Conservation (phyloP, 768 basidiomycete species). For the Rossbeevera mucosa region DNA sequence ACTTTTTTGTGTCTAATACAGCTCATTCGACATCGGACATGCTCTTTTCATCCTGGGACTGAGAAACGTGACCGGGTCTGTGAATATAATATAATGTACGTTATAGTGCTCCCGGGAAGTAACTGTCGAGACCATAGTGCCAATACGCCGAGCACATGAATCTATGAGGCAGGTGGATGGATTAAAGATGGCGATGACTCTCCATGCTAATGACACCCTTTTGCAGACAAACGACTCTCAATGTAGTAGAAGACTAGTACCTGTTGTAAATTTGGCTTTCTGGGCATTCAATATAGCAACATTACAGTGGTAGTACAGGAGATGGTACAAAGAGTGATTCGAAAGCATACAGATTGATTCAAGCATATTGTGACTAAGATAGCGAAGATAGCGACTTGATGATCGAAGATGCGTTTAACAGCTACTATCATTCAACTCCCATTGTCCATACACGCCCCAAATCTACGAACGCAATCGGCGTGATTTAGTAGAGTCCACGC, state of each 20-base stretch:
- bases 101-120: no score
- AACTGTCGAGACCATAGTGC: no score
- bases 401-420: constrained; percentile 9
- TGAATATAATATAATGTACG: no score
- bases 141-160: no score
- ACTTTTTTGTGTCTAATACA: not conserved
- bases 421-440: constrained; percentile 21
- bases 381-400: no score
- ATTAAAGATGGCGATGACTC: no score
- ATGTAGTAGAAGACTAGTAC: no score
- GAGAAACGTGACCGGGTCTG: no score
- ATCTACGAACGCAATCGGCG: constrained; percentile 6
- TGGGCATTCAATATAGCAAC: not conserved
- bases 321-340: not conserved
- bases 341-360: not conserved
- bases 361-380: not conserved
- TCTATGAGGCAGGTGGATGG: no score
- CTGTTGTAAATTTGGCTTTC: not conserved
- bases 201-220: no score
- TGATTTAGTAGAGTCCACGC: not conserved
- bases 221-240: no score
- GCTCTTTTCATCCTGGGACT: not conserved
- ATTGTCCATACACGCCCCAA: constrained; percentile 21
- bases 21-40: not conserved
- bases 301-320: not conserved